Base-by-base conservation (phyloP, 257 asterid genomes). In the Forsythia suspensa region DNA sequence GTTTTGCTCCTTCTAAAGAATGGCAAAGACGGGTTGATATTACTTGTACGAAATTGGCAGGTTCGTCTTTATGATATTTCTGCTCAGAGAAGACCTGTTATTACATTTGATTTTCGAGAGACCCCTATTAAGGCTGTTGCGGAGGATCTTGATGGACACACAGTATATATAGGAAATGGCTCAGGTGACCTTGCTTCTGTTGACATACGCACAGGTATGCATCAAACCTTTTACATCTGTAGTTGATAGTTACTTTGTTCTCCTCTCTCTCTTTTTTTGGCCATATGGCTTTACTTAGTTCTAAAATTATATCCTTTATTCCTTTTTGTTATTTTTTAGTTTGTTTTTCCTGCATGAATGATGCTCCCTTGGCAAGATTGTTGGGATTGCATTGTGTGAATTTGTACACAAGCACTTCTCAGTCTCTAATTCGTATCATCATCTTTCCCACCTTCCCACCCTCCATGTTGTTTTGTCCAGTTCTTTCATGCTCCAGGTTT, bases 131-230 rank as follows among this genome's bases (percentile, higher is more conserved):
- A 82, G 87, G 92, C 96, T 77, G 85, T 96, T 81, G 77, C 88
- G 55, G 95, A 85, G 84, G 99, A 96, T 82, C 78, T 77, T 72
- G 98, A 94, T 75, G 98, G 98, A 39, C 87, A 90, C 18, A 91
- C 93, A 38, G 75, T 96, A 71, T 92, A 92, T 77, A 65, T 89
- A 72, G 98, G 98, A 83, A 96, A 92, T 85, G 97, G 97, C 44
- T 88, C 97, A 2, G 99, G 99, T 1, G 99, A 96, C 85, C 97
- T 96, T 84, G 99, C 97, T 81, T 91, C 97, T 72, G 38, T 88
- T 81, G 98, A 96, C 82, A 88, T 88, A 39, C 98, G 98, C 39
- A 96, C 97, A 83, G 98, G 99, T 95, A 80, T 39, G 36, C 15
- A 76, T 72, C 57, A 59, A 15, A 34, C 34, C 48, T 55, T 73